Base-by-base conservation (phyloP, 352 stramenopile genomes). In the Globisporangium nunn region DNA sequence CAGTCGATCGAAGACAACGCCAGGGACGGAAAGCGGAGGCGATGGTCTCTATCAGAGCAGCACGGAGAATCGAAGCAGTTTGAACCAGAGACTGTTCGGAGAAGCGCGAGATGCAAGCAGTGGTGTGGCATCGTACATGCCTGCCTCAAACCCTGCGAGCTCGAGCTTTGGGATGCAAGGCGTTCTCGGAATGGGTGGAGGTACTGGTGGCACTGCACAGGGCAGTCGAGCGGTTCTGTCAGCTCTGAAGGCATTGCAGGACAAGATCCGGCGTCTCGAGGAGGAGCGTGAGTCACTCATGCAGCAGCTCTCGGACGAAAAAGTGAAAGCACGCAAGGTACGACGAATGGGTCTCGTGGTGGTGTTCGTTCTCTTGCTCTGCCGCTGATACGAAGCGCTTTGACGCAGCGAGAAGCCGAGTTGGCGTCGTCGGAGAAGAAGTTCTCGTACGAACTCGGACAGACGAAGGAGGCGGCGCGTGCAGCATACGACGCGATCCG, bases 251-350 rank as follows among this genome's bases (percentile, higher is more conserved):
- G 81, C 81, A 1, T 72, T 92, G 5, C 81, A 92, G 40, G 77
- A 92, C 63, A 92, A 92, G 51, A 88, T 90, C 41, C 64, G 66
- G 12, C 71, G 79, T 6, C 64, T 92, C 1, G 81, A 92, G 57
- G 66, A 83, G 30, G 79, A 92, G 54, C 71, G 77, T 10, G 79
- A 82, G 43, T 64, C 60, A 43, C 64, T 88, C 37, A 66, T 65
- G 40, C 69, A 85, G 50, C 66, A 92, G 59, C 63, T 86, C n/a
- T 87, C 74, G 2, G 75, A 85, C 57, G 41, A 71, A 35, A 85
- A 86, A 52, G 64, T 82, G 8, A 72, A 59, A 23, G 62, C 66
- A 4, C 67, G 75, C 54, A 86, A 88, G 71, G 64, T 86, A 57
- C 30, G 59, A 5, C 31, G n/a, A 6, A 12, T 28, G 14, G 29